phyloP scores from a whole-genome alignment of 2,329 filamentous ascomycete species.

The Podosphaera aphanis region DNA sequence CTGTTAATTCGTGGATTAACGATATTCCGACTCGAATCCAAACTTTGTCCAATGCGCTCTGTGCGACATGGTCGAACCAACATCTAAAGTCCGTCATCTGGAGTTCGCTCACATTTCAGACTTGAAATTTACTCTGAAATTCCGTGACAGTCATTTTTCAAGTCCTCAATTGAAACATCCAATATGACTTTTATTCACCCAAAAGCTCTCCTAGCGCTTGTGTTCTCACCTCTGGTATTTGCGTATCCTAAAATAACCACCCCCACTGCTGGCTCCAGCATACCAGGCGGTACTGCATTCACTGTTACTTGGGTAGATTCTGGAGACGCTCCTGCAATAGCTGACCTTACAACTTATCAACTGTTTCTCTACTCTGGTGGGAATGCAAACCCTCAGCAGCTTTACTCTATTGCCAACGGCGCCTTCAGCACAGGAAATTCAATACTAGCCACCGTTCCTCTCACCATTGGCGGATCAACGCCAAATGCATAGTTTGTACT shows the following conservation, averaged over 20 bases:
- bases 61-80: too few species aligned
- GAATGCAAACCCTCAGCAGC: constrained; percentile 22
- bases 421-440: constrained; percentile 9
- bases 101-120: too few species aligned
- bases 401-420: constrained; percentile 21
- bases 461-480: constrained; percentile 9
- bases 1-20: too few species aligned
- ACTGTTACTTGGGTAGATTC: constrained; percentile 33
- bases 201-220: constrained; percentile 6
- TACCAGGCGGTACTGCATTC: constrained; percentile 26
- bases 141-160: constrained; percentile 6
- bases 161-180: too few species aligned
- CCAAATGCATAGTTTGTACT: constrained; percentile 16
- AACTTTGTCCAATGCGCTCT: too few species aligned
- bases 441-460: constrained; percentile 11
- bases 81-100: too few species aligned
- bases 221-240: constrained; percentile 9
- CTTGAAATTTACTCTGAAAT: constrained; percentile 2
- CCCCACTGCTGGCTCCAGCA: constrained; percentile 26
- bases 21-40: too few species aligned
- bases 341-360: constrained; percentile 28
- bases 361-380: constrained; percentile 38
- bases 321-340: constrained; percentile 23
- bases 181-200: constrained; percentile 1
- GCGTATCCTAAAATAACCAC: constrained; percentile 23